phyloP scores from a whole-genome alignment of 768 basidiomycete genomes.

The Panellus pusillus region DNA sequence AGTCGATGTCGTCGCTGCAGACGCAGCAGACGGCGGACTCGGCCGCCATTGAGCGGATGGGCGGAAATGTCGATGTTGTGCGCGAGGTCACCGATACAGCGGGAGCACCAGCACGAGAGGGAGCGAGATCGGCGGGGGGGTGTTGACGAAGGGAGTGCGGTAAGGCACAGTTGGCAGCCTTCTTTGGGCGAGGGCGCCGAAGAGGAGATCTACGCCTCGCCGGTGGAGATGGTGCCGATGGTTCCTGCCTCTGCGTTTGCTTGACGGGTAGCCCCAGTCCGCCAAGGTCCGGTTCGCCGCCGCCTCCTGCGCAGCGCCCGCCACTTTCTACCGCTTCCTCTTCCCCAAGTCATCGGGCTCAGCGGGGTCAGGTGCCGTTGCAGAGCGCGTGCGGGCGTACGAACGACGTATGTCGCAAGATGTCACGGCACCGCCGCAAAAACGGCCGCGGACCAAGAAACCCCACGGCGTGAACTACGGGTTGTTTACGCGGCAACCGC shows the following conservation, averaged over 20 bases:
- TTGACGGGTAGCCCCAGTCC: conserved; percentile 6
- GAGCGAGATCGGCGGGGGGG: conserved; percentile 26
- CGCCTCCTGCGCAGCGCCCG: neutral
- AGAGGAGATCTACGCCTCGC: conserved; percentile 32
- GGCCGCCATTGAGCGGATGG: conserved; percentile 65
- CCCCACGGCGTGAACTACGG: conserved; percentile 57
- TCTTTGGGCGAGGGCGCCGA: conserved; percentile 5
- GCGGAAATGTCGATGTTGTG: conserved; percentile 67
- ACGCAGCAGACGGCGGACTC: conserved; percentile 68
- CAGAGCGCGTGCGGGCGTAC: conserved; percentile 53
- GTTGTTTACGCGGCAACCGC: conserved; percentile 57
- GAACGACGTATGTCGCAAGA: conserved; percentile 62
- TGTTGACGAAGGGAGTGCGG: conserved; percentile 9
- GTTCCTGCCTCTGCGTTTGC: conserved; percentile 17
- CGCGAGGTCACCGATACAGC: conserved; percentile 40
- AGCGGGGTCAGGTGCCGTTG: conserved; percentile 36
- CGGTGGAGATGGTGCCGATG: conserved; percentile 36
- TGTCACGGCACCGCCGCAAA: conserved; percentile 35
- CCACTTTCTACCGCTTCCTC: conserved; percentile 15
- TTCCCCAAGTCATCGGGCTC: conserved; percentile 20
- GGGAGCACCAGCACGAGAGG: conserved; percentile 21
- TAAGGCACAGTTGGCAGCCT: conserved; percentile 13
- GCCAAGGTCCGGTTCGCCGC: conserved; percentile 4
- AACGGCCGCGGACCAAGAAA: conserved; percentile 36
- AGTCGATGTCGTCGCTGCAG: conserved; percentile 54